phyloP scores from a whole-genome alignment of 306 rosid species.

The Cucurbita moschata region DNA sequence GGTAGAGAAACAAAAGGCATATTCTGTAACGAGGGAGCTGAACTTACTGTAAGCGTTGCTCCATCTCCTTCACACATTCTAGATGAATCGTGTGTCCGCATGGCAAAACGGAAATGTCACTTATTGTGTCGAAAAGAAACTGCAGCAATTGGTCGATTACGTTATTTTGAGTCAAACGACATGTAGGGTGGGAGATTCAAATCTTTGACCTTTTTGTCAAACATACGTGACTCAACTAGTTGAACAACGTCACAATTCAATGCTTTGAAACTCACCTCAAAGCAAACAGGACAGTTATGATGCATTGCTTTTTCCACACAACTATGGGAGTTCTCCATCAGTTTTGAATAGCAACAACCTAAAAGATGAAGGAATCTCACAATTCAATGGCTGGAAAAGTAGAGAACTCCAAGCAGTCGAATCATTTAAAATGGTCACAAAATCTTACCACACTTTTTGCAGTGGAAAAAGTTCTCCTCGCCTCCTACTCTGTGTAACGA shows the following conservation, averaged over 20 bases:
- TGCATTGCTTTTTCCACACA: constrained; percentile 85
- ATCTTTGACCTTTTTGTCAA: not conserved
- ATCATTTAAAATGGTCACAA: not conserved
- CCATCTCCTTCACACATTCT: constrained; percentile 52
- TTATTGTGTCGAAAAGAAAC: constrained; percentile 60
- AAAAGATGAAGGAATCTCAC: constrained; percentile 1
- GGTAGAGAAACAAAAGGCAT: not conserved
- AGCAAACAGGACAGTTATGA: constrained; percentile 75
- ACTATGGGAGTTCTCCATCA: constrained; percentile 40
- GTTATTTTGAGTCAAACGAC: not conserved
- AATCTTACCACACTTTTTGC: constrained; percentile 51
- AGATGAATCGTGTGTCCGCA: constrained; percentile 58
- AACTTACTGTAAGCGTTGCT: constrained; percentile 41
- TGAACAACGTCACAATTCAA: not conserved
- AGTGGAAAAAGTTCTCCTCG: constrained; percentile 52
- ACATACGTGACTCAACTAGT: not conserved
- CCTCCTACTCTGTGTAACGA: constrained; percentile 48
- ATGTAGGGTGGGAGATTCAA: not conserved
- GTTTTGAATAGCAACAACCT: constrained; percentile 73
- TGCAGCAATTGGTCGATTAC: constrained; percentile 13
- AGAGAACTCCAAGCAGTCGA: not conserved
- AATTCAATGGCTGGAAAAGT: not conserved
- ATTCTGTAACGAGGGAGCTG: not conserved
- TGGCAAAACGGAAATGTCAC: constrained; percentile 50
- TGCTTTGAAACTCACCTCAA: constrained; percentile 39